Conservation (phyloP, 768 basidiomycete genomes). For the Pisolithus tinctorius region DNA sequence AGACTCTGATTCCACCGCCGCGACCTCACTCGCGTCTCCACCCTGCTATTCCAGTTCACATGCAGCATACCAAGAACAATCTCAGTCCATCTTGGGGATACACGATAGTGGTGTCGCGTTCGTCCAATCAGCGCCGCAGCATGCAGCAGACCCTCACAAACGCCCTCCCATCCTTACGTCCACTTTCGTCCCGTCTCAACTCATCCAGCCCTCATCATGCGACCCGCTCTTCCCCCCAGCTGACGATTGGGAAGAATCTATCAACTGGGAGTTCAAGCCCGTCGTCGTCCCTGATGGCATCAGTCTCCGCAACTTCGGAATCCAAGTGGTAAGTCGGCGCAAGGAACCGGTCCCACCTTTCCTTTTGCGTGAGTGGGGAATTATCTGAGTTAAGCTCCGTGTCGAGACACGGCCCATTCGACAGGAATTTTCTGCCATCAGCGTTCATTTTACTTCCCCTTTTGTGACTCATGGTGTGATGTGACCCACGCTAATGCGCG, state of each 20-base stretch:
- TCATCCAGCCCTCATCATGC: slow-evolving; percentile 23
- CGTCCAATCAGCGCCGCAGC: slow-evolving; percentile 3
- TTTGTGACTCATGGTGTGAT: neutral
- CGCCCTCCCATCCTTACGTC: slow-evolving; percentile 40
- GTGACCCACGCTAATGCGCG: neutral
- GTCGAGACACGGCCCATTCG: neutral
- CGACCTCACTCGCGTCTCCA: slow-evolving; percentile 26
- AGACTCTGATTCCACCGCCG: slow-evolving; percentile 17
- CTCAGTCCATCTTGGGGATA: neutral
- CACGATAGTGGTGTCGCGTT: neutral
- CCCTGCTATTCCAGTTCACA: slow-evolving; percentile 8
- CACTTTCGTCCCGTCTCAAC: slow-evolving; percentile 43
- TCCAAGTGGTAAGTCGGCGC: slow-evolving; percentile 65
- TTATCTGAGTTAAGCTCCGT: neutral
- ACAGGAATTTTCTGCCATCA: neutral
- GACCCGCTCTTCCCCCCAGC: neutral
- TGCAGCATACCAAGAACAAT: neutral
- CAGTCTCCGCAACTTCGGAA: slow-evolving; percentile 80
- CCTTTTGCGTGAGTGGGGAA: neutral
- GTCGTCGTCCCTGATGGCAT: slow-evolving; percentile 75
- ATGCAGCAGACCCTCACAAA: slow-evolving; percentile 5
- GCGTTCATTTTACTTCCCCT: neutral
- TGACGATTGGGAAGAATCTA: slow-evolving; percentile 12
- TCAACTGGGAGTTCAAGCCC: slow-evolving; percentile 61
- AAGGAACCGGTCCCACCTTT: slow-evolving; percentile 3